Percentiles rank a stretch among this genome's conserved stretches.
phyloP scores from a whole-genome alignment of 1,139 yeast genomes.

The Kluyveromyces marxianus region DNA sequence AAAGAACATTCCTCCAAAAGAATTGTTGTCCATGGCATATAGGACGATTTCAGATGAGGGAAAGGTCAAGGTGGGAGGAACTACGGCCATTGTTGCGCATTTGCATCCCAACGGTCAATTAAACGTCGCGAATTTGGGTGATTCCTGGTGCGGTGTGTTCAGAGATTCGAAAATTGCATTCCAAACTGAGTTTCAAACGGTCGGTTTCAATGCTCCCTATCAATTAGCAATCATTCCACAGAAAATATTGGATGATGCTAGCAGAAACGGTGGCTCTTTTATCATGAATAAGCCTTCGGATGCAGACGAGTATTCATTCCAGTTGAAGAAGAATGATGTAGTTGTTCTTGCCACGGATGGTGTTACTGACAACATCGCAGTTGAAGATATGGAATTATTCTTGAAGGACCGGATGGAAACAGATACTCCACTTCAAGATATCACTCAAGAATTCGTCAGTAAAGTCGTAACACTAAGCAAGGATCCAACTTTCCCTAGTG shows the following conservation, averaged over 20 bases:
- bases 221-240: slow-evolving; percentile 83
- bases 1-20: slow-evolving; percentile 36
- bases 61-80: slow-evolving; percentile 83
- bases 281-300: slow-evolving; percentile 46
- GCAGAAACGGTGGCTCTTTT: slow-evolving; percentile 49
- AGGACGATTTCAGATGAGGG: slow-evolving; percentile 44
- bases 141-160: slow-evolving; percentile 89
- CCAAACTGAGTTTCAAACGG: slow-evolving; percentile 74
- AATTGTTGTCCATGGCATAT: slow-evolving; percentile 51
- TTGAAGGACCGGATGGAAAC: slow-evolving; percentile 38
- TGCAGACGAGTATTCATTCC: slow-evolving; percentile 37
- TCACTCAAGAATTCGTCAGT: slow-evolving; percentile 54
- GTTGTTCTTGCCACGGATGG: slow-evolving; percentile 91
- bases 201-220: slow-evolving; percentile 84
- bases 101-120: slow-evolving; percentile 50
- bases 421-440: slow-evolving; percentile 34
- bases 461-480: slow-evolving; percentile 64
- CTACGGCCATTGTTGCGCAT: slow-evolving; percentile 85
- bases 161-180: slow-evolving; percentile 54
- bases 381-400: slow-evolving; percentile 62
- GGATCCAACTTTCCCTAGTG: slow-evolving; percentile 71
- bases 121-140: slow-evolving; percentile 78
- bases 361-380: slow-evolving; percentile 74
- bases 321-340: slow-evolving; percentile 60
- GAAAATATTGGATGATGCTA: slow-evolving; percentile 49